Conservation (phyloP, 495 filamentous ascomycete genomes). For the Podospora pseudopauciseta region DNA sequence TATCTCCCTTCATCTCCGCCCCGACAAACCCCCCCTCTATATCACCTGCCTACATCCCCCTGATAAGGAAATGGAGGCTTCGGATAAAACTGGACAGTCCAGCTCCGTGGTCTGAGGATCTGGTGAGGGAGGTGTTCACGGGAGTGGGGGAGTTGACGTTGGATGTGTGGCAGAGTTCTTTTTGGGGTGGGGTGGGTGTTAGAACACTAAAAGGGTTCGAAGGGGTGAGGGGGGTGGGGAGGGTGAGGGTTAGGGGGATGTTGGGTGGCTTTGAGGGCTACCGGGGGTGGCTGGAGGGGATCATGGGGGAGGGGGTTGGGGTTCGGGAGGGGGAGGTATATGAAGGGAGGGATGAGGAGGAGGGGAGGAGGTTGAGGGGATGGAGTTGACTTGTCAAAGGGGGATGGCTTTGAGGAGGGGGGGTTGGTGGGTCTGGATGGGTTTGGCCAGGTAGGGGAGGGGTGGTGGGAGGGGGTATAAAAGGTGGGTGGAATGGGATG, state of each 20-base stretch:
- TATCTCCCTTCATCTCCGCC: neutral
- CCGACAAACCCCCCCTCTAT: neutral
- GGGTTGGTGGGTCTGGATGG: conserved; percentile 27
- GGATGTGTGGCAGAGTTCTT: conserved; percentile 32
- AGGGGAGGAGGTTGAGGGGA: conserved; percentile 9
- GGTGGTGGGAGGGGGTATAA: too few species aligned
- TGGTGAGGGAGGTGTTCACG: neutral
- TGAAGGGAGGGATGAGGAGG: conserved; percentile 3
- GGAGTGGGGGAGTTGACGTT: neutral
- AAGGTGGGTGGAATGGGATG: too few species aligned
- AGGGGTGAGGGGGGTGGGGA: conserved; percentile 2
- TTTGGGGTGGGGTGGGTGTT: conserved; percentile 24
- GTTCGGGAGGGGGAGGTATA: neutral
- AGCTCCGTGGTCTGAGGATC: neutral
- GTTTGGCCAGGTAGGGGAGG: neutral
- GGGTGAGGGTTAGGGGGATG: neutral
- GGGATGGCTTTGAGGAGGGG: conserved; percentile 46
- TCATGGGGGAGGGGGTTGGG: neutral
- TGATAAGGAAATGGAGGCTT: neutral
- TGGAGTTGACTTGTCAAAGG: neutral
- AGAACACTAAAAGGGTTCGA: neutral
- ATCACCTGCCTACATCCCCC: neutral
- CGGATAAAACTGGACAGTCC: neutral
- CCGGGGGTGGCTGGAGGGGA: neutral
- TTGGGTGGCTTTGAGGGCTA: neutral